Evolutionary conservation across 179 eudicot genomes (phyloP).

Genomic region (Spergularia azorica): DNA sequence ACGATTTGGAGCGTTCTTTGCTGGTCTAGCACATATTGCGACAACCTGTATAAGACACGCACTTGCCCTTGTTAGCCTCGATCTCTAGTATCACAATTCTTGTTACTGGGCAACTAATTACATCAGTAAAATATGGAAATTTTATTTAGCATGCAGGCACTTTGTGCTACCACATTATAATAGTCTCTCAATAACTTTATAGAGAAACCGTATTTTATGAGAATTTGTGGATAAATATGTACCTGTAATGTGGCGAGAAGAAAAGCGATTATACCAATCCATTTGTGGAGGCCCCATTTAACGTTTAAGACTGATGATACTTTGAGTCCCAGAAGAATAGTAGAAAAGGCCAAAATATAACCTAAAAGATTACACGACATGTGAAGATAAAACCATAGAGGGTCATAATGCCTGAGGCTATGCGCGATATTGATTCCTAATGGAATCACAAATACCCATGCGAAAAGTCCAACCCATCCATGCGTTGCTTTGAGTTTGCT

Average conservation of each 20-base stretch:
- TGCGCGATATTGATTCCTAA: conserved; percentile 16
- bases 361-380: conserved; percentile 5
- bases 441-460: conserved; percentile 18
- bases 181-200: background rate
- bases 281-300: conserved; percentile 5
- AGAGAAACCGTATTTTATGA: background rate
- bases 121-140: no score
- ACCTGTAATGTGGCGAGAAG: conserved; percentile 19
- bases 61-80: no score
- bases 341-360: conserved; percentile 4
- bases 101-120: no score
- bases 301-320: background rate
- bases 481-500: background rate
- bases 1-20: conserved; percentile 5
- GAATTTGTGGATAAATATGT: background rate
- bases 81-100: background rate
- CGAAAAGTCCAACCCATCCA: conserved; percentile 6
- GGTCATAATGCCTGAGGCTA: conserved; percentile 11
- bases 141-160: no score
- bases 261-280: background rate
- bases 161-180: background rate
- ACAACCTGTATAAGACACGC: conserved; percentile 3
- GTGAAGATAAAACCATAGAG: conserved; percentile 20
- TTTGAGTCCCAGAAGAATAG: conserved; percentile 15
- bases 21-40: conserved; percentile 14